A percentile compares a stretch with the other conserved stretches of the same genome.
Conservation (phyloP, 2,329 filamentous ascomycete genomes). For the Penicillium sp. region DNA sequence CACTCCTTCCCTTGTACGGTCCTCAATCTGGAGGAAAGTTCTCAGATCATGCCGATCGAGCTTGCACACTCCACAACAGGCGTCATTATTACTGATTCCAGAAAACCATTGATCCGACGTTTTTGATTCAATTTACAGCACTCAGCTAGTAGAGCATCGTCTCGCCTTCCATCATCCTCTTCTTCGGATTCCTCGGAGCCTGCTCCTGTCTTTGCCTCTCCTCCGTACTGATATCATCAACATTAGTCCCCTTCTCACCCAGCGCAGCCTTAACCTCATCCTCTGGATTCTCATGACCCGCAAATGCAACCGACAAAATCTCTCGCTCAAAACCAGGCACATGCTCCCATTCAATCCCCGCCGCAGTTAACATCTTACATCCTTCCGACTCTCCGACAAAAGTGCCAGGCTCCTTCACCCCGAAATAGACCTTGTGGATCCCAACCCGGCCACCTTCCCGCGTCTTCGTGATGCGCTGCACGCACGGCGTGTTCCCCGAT, state of each 20-base stretch:
- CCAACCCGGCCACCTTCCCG: constrained; percentile 50
- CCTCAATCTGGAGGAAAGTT: neutral
- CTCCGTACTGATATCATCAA: constrained; percentile 40
- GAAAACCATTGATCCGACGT: neutral
- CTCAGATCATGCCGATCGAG: neutral
- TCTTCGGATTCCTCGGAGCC: constrained; percentile 45
- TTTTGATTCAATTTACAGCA: neutral
- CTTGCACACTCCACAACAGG: neutral
- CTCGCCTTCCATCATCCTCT: constrained; percentile 47
- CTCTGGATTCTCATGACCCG: constrained; percentile 62
- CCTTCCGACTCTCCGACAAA: constrained; percentile 85
- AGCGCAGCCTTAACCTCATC: constrained; percentile 29
- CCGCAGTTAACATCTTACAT: constrained; percentile 64
- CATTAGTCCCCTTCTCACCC: constrained; percentile 32
- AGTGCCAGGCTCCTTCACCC: constrained; percentile 82
- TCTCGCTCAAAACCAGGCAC: constrained; percentile 74
- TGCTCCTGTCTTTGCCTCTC: constrained; percentile 40
- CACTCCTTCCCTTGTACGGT: neutral
- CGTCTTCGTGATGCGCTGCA: constrained; percentile 69
- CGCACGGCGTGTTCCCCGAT: constrained; percentile 55
- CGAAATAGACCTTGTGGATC: constrained; percentile 79
- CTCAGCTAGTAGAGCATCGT: constrained; percentile 12
- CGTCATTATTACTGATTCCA: neutral
- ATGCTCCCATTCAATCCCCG: constrained; percentile 71
- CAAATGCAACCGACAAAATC: constrained; percentile 78